A percentile compares a stretch with the other conserved stretches of the same genome.
Conservation (phyloP, 2,329 filamentous ascomycete genomes). For the Phoma sp. region DNA sequence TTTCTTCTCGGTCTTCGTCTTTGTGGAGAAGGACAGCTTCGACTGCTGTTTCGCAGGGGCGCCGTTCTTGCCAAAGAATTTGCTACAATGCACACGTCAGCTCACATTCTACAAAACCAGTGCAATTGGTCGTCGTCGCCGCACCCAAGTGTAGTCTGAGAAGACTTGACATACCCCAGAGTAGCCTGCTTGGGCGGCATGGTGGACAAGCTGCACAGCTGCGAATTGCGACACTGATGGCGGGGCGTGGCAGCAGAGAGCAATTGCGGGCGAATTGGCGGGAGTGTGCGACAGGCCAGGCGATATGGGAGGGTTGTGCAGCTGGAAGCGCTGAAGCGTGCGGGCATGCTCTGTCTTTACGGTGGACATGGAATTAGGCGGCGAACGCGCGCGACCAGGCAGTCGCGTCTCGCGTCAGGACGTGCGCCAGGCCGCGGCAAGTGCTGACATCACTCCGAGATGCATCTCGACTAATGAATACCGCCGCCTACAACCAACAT, state of each 20-base stretch:
- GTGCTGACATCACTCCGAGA: slow-evolving; percentile 43
- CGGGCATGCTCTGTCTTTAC: slow-evolving; percentile 40
- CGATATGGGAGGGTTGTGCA: slow-evolving; percentile 19
- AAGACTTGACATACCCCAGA: slow-evolving; percentile 82
- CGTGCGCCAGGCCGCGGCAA: slow-evolving; percentile 23
- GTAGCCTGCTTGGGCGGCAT: slow-evolving; percentile 76
- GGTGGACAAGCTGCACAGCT: slow-evolving; percentile 18
- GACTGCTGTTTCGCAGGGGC: slow-evolving; percentile 73
- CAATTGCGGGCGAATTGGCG: slow-evolving; percentile 15
- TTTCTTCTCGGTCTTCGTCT: slow-evolving; percentile 51
- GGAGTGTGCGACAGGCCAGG: slow-evolving; percentile 2
- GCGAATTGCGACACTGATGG: slow-evolving; percentile 8
- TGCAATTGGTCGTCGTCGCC: slow-evolving; percentile 30
- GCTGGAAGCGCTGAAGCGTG: slow-evolving; percentile 37
- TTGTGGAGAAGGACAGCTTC: slow-evolving; percentile 75
- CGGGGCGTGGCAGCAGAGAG: slow-evolving; percentile 10
- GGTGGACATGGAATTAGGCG: slow-evolving; percentile 22
- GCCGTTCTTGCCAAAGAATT: slow-evolving; percentile 80
- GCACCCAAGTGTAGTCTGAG: slow-evolving; percentile 78
- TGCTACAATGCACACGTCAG: slow-evolving; percentile 60
- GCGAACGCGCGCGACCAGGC: slow-evolving; percentile 5
- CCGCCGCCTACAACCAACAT: background rate
- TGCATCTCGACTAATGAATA: too few relatives aligned
- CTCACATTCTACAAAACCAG: background rate
- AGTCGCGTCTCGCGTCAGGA: slow-evolving; percentile 40